Evolutionary conservation across 805 yeast species (phyloP), one percentile per base, ranked within the genome.

Genomic region (Lachancea thermotolerans): DNA sequence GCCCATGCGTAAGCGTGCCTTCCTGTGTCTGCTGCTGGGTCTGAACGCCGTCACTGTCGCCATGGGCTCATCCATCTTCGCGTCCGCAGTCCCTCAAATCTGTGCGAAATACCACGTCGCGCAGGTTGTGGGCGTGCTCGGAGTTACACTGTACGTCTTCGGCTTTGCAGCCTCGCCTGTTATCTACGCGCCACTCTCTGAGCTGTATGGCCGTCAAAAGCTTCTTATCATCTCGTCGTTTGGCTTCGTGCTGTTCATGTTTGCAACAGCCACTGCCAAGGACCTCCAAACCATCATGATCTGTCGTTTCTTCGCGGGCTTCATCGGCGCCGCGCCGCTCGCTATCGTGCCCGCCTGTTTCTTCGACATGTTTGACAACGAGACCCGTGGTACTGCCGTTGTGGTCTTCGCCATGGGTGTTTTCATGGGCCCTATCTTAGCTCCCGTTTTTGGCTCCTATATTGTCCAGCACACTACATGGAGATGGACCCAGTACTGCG

Each of bases 141-240:
- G 87, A 46, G 74, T 88, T 9, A 80, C 96, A 0, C 70, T 89
- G 21, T 90, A 78, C 56, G 96, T 90, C n/a, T 64, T 88, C 35
- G 98, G 97, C 10, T 91, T 89, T 66, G 97, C 96, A 1, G 75
- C 87, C 0, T 96, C 97, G 15, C 98, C 98, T 3, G 71, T 90
- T 41, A 57, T 87, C 32, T 90, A 93, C 88, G 96, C 93, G 21
- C 96, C 95, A 4, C 61, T 85, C 32, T 82, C 91, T n/a, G 95
- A 85, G 62, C 57, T 82, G 32, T 81, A 73, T 53, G 93, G 95
- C 44, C 76, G 95, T 64, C 76, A 77, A 60, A 64, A 74, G 14
- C 80, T 85, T 12, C 56, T 85, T 44, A 51, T 83, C 2, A 50
- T 78, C 2, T 77, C 89, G 4, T 63, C 74, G 3, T 67, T 85